phyloP scores from a whole-genome alignment of 495 filamentous ascomycete species.

The Talaromyces borbonicus region DNA sequence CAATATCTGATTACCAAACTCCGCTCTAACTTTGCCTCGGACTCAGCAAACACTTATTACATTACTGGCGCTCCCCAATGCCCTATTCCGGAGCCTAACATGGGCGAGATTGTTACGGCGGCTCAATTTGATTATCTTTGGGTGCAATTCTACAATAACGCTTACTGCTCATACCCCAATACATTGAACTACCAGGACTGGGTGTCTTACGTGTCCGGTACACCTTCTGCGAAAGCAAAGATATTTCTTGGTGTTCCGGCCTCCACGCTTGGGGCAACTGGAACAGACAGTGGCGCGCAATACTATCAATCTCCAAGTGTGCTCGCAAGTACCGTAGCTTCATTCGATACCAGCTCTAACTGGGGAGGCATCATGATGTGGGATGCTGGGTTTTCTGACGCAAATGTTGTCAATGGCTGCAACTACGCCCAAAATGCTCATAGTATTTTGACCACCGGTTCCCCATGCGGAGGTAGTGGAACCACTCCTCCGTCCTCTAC shows the following conservation, averaged over 20 bases:
- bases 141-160: conserved; percentile 41
- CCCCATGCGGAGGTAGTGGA: conserved; percentile 3
- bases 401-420: conserved; percentile 30
- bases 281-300: conserved; percentile 23
- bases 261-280: conserved; percentile 28
- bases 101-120: conserved; percentile 27
- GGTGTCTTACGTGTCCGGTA: conserved; percentile 30
- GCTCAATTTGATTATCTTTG: conserved; percentile 30
- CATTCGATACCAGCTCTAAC: conserved; percentile 22
- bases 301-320: conserved; percentile 34
- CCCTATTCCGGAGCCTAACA: conserved; percentile 42
- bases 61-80: conserved; percentile 51
- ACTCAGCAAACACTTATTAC: conserved; percentile 38
- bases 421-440: conserved; percentile 32
- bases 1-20: conserved; percentile 34
- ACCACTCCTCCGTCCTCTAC: not conserved
- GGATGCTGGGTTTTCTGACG: conserved; percentile 38
- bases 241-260: conserved; percentile 42
- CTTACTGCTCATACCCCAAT: conserved; percentile 18
- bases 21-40: conserved; percentile 34
- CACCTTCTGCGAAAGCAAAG: conserved; percentile 29
- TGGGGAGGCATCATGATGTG: conserved; percentile 49
- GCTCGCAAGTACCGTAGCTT: conserved; percentile 23
- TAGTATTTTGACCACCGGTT: conserved; percentile 16
- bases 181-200: conserved; percentile 33